These are phyloP conservation scores for Auricularia sp. DNA, from an alignment of 768 basidiomycete species.

Conservation along the genomic window DNA sequence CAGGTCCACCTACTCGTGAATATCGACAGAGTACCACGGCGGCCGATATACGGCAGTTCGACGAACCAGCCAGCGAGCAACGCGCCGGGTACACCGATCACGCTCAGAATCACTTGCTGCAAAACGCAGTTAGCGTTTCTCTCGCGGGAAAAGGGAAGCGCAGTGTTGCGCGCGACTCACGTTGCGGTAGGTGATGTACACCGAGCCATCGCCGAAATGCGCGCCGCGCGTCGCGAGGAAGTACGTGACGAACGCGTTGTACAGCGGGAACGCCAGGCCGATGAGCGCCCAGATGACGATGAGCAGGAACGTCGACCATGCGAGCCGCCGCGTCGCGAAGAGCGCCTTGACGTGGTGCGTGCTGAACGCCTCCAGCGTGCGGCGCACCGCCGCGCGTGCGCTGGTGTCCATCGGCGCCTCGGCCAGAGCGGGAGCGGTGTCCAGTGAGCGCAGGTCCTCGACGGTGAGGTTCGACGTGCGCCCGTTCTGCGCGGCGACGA, in stretches of 20 bases:
- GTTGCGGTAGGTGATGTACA: constrained; percentile 67
- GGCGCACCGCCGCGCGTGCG: constrained; percentile 25
- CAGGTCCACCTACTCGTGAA: constrained; percentile 31
- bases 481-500: constrained; percentile 52
- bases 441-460: constrained; percentile 31
- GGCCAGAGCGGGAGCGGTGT: constrained; percentile 11
- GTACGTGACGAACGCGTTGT: constrained; percentile 44
- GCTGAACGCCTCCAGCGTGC: constrained; percentile 32
- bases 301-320: constrained; percentile 39
- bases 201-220: constrained; percentile 56
- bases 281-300: constrained; percentile 57
- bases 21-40: constrained; percentile 42
- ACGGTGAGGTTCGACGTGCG: constrained; percentile 37
- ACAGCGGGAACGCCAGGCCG: constrained; percentile 67
- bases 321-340: constrained; percentile 41
- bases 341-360: constrained; percentile 34
- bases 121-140: constrained; percentile 10
- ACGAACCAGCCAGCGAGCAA: constrained; percentile 44
- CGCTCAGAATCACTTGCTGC: constrained; percentile 46
- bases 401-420: constrained; percentile 23
- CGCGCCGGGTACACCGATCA: constrained; percentile 48
- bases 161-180: constrained; percentile 22
- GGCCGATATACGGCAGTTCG: constrained; percentile 39
- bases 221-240: constrained; percentile 56
- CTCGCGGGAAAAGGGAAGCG: constrained; percentile 7